phyloP scores from a whole-genome alignment of 2,329 filamentous ascomycete species.

The Talaromyces pinophilus region DNA sequence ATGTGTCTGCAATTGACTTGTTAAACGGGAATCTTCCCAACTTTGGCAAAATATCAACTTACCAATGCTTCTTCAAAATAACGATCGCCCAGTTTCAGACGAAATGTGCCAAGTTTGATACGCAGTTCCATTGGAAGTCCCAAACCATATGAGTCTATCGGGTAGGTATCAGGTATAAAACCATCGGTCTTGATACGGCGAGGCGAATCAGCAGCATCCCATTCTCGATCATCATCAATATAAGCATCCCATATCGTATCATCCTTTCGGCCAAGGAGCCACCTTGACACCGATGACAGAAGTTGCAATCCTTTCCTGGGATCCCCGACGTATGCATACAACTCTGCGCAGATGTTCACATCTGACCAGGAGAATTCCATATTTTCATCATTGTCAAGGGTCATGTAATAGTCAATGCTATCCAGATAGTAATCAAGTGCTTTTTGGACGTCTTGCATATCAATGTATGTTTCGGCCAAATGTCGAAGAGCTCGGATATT shows the following conservation, averaged over 20 bases:
- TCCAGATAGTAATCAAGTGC: slow-evolving; percentile 55
- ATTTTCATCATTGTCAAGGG: slow-evolving; percentile 46
- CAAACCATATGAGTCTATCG: slow-evolving; percentile 65
- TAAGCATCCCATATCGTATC: slow-evolving; percentile 75
- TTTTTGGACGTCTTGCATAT: slow-evolving; percentile 50
- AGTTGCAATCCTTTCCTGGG: slow-evolving; percentile 67
- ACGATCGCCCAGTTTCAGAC: slow-evolving; percentile 68
- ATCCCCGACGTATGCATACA: slow-evolving; percentile 66
- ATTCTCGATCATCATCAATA: slow-evolving; percentile 80
- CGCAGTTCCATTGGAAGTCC: slow-evolving; percentile 79
- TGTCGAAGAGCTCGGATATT: slow-evolving; percentile 57
- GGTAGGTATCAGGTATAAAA: slow-evolving; percentile 60
- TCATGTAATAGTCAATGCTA: slow-evolving; percentile 53
- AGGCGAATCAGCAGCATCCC: slow-evolving; percentile 71
- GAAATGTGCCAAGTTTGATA: slow-evolving; percentile 78
- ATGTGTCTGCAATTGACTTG: slow-evolving; percentile 55
- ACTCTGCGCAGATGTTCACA: slow-evolving; percentile 79
- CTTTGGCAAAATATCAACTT: slow-evolving; percentile 28
- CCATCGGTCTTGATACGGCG: slow-evolving; percentile 63
- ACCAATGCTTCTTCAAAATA: slow-evolving; percentile 71
- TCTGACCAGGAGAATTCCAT: slow-evolving; percentile 71
- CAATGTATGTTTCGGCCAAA: slow-evolving; percentile 59
- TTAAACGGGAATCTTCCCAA: background rate
- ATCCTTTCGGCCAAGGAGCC: slow-evolving; percentile 73
- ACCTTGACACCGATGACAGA: slow-evolving; percentile 73